Evolutionary conservation across 1,284 basidiomycete genomes (phyloP), one percentile per base, ranked within the genome.

Genomic region (Cryptococcus maquisensis): DNA sequence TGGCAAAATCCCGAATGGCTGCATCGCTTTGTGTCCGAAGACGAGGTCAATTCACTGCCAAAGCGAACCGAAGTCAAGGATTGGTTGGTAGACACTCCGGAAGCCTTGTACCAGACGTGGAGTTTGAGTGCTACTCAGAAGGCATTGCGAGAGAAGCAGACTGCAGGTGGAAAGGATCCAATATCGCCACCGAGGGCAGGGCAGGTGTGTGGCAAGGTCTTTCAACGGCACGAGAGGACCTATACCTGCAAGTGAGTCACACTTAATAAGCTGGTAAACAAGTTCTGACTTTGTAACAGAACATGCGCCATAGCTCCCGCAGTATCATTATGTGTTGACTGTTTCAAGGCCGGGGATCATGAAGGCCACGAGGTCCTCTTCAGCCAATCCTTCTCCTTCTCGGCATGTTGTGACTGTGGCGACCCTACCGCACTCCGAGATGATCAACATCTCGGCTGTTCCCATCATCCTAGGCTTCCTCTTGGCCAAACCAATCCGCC

Each of bases 341-440:
- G 93, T 74, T 97, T 93, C 75, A 85, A 89, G 59, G 82, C 87
- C 1, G 87, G 87, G 18, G 81, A 87, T 59, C 93, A 96, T 69
- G 78, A 79, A 38, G 85, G 84, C 37, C 93, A 96, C 77, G 93
- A 91, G 62, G 85, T 95, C 63, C 86, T 87, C 58, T 94, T 94
- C 78, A 90, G 90, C 72, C 87, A 91, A 58, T 86, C 89, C 10
- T 89, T 91, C 60, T 88, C 94, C 66, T 87, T 89, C 0, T 89
- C 90, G 9, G 88, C 90, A 3, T 92, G 88, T 61, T 96, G 93
- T 70, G 92, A 95, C 74, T 96, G 93, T 66, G 90, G 91, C 20
- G 92, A 95, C 67, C 79, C 82, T 24, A 88, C 93, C 67, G 90
- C 90, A 2, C 96, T 91, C 90, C 80, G 84, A 28, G 39, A 62